phyloP scores from a whole-genome alignment of 352 stramenopile genomes.

The Phytophthora sojae region DNA sequence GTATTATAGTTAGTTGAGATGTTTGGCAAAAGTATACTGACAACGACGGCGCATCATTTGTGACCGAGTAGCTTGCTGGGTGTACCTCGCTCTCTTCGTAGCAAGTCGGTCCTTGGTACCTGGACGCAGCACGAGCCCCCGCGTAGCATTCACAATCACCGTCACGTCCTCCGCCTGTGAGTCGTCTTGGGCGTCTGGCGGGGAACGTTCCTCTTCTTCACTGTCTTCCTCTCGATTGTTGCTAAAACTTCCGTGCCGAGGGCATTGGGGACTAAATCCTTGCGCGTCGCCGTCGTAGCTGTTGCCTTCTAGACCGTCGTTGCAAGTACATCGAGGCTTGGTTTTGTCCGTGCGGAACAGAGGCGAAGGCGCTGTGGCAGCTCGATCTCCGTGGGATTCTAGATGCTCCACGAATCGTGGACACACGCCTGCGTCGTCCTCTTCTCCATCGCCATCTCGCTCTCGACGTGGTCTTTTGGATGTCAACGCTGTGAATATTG shows the following conservation, averaged over 20 bases:
- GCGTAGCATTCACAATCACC: conserved; percentile 62
- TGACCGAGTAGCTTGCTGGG: conserved; percentile 37
- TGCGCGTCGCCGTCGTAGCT: not conserved
- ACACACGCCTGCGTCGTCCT: conserved; percentile 19
- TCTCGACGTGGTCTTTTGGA: conserved; percentile 22
- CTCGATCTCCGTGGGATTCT: conserved; percentile 21
- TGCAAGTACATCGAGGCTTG: conserved; percentile 11
- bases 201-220: not conserved
- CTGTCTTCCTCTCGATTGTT: conserved; percentile 33
- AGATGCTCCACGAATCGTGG: conserved; percentile 31
- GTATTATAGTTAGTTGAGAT: conserved; percentile 7
- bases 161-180: conserved; percentile 41
- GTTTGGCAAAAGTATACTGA: conserved; percentile 56
- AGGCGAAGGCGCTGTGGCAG: conserved; percentile 17
- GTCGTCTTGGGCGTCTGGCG: conserved; percentile 3
- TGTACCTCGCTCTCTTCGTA: conserved; percentile 25
- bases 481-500: conserved; percentile 12
- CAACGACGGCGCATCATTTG: conserved; percentile 70
- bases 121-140: conserved; percentile 46
- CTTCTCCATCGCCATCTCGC: conserved; percentile 3
- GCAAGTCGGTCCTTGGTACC: conserved; percentile 32
- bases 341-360: conserved; percentile 25
- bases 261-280: not conserved
- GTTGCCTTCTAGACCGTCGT: not conserved
- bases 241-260: conserved; percentile 7